These are phyloP conservation scores for Phytopythium delawarense DNA, from an alignment of 352 stramenopile genomes.

Conservation along the genomic window DNA sequence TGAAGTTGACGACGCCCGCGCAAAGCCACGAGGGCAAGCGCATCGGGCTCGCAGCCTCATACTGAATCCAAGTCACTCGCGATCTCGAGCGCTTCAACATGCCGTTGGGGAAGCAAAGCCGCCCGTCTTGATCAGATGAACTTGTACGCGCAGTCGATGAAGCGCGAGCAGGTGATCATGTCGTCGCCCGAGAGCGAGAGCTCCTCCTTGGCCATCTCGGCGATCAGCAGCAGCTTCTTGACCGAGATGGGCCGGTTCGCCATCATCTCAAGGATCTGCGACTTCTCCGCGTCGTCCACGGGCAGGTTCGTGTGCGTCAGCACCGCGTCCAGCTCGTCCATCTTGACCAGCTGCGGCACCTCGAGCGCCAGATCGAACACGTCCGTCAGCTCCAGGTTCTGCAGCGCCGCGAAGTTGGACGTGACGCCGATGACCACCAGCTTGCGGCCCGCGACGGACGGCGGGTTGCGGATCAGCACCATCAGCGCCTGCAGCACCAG, in stretches of 20 bases:
- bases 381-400: constrained; percentile 91
- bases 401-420: constrained; percentile 88
- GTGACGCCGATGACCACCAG: constrained; percentile 96
- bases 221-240: constrained; percentile 97
- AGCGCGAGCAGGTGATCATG: constrained; percentile 67
- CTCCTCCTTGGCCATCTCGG: constrained; percentile 95
- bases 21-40: no score
- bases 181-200: constrained; percentile 55
- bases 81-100: neutral
- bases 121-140: constrained; percentile 37
- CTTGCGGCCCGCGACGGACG: constrained; percentile 90
- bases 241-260: constrained; percentile 94
- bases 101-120: neutral
- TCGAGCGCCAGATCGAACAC: constrained; percentile 94
- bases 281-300: constrained; percentile 58
- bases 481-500: constrained; percentile 97
- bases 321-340: constrained; percentile 87
- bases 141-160: constrained; percentile 84
- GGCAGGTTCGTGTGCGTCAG: constrained; percentile 79
- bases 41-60: neutral
- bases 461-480: constrained; percentile 97
- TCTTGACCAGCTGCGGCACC: constrained; percentile 89
- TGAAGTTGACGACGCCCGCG: neutral
- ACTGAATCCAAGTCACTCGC: neutral
- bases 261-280: constrained; percentile 66